Evolutionary conservation across 2,329 filamentous ascomycete species (phyloP), one percentile per base, ranked within the genome.

Genomic region (Fusarium sarcochroum): DNA sequence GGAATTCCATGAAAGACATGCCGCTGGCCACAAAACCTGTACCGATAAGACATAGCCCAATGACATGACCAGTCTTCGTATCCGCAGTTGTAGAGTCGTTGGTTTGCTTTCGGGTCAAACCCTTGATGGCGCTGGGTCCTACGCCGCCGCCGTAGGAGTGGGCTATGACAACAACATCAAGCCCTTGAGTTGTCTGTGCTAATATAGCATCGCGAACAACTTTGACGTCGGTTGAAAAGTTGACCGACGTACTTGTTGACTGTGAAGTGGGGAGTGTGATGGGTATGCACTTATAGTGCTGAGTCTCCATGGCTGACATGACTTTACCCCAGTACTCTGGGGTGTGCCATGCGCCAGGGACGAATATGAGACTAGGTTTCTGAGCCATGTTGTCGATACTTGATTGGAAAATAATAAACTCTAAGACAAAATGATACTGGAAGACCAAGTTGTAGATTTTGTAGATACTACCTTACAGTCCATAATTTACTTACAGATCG

Each of bases 111-210:
- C 53, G 55, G 1, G 82, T 73, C 49, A 85, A 75, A 8, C 78
- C 82, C 61, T 81, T 82, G 69, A 85, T 73, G 3, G 82, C 82
- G 63, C 83, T 85, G 63, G 76, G 77, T 42, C 80, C 83, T 2
- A 84, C 80, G 41, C 81, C 76, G 21, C 84, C 83, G 30, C 84
- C 84, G 56, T 84, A 86, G 0, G 83, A 85, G 72, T 86, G 84
- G 2, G 77, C 79, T 5, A 85, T 69, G 7, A 87, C 75, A 5
- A 86, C 74, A 3, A 86, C 83, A 55, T 86, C 72, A 21, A 70
- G 76, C 3, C 81, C 81, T 9, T 76, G 61, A 2, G 48, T 58
- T 5, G 75, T 81, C 46, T 85, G 80, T 6, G 47, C 55, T 3
- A 63, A 40, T 13, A 85, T 81, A 0, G 76, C 75, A 3, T 76